Evolutionary conservation across 805 yeast species (phyloP).

Genomic region (Ogataea naganishii): DNA sequence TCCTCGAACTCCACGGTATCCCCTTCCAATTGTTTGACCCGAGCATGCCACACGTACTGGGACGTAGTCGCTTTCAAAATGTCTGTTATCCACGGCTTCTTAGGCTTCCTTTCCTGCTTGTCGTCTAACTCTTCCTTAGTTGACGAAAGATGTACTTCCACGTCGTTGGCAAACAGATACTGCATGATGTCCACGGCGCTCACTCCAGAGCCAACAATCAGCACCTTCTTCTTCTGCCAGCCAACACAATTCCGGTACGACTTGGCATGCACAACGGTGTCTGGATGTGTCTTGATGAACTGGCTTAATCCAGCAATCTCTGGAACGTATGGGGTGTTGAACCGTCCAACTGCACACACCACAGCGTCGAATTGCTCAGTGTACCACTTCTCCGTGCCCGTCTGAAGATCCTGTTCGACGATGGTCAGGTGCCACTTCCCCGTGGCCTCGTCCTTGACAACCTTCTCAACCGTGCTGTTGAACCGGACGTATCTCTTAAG

Average conservation of each 20-base stretch:
- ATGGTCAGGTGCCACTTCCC: conserved; percentile 29
- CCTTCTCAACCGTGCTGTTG: conserved; percentile 31
- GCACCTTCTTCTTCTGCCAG: conserved; percentile 31
- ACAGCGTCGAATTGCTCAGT: conserved; percentile 48
- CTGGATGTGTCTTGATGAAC: conserved; percentile 33
- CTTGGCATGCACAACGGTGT: conserved; percentile 45
- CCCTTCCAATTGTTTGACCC: conserved; percentile 18
- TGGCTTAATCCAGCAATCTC: conserved; percentile 38
- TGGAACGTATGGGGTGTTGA: conserved; percentile 54
- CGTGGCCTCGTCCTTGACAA: conserved; percentile 15
- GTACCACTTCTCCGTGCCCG: conserved; percentile 28
- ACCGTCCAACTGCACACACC: conserved; percentile 55
- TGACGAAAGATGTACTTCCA: conserved; percentile 9
- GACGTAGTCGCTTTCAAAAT: conserved; percentile 25
- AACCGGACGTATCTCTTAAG: conserved; percentile 26
- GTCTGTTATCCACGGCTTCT: conserved; percentile 27
- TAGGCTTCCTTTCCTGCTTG: no score
- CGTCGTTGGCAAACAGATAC: conserved; percentile 20
- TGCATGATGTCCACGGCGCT: conserved; percentile 36
- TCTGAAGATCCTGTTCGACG: conserved; percentile 7
- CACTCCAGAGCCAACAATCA: conserved; percentile 35
- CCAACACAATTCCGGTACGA: conserved; percentile 36
- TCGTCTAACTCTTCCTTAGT: conserved; percentile 23
- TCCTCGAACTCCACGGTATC: conserved; percentile 21
- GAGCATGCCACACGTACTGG: conserved; percentile 23